Conservation (phyloP, 208 protist species). For the Naegleria lovaniensis region DNA sequence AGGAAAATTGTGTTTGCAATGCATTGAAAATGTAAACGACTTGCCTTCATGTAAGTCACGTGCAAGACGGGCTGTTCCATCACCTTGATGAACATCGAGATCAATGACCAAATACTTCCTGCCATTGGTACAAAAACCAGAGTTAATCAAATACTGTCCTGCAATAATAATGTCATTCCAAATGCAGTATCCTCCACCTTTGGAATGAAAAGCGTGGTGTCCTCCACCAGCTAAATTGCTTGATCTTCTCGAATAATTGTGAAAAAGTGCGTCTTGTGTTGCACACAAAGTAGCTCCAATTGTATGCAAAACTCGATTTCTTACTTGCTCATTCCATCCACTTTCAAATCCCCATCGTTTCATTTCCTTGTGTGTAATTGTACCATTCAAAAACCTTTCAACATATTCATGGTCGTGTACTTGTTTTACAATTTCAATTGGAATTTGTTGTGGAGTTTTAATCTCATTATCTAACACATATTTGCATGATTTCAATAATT, state of each 20-base stretch:
- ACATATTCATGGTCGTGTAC: not conserved
- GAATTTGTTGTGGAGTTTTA: not conserved
- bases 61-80: slow-evolving; percentile 21
- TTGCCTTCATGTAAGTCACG: not conserved
- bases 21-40: slow-evolving; percentile 34
- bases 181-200: slow-evolving; percentile 40
- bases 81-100: slow-evolving; percentile 42
- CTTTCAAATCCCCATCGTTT: not conserved
- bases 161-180: slow-evolving; percentile 38
- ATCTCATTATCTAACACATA: not conserved
- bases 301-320: not conserved
- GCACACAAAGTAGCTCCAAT: not conserved
- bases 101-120: slow-evolving; percentile 34
- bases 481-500: not conserved
- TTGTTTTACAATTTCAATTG: not conserved
- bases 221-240: slow-evolving; percentile 33
- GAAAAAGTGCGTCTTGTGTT: not conserved
- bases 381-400: not conserved
- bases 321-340: not conserved
- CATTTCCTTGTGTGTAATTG: not conserved
- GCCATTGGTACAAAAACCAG: not conserved
- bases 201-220: slow-evolving; percentile 34
- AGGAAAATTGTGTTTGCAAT: slow-evolving; percentile 35
- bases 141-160: not conserved
- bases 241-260: not conserved